phyloP scores from a whole-genome alignment of 2,329 filamentous ascomycete species.

The Sclerotinia trifoliorum region DNA sequence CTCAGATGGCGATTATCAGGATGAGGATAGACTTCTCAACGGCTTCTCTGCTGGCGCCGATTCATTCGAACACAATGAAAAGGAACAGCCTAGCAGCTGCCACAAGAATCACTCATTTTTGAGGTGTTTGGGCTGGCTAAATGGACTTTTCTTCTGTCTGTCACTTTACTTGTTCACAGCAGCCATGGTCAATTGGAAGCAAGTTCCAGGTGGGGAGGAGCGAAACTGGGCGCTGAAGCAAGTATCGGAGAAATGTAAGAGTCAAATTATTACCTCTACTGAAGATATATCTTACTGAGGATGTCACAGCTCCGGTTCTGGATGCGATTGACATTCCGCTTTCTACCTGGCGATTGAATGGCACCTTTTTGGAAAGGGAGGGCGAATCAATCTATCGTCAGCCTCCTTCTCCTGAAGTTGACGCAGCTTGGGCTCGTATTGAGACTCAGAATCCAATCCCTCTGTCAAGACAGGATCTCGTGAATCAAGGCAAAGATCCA shows the following conservation, averaged over 20 bases:
- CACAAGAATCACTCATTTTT: not conserved
- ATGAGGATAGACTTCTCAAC: not conserved
- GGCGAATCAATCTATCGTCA: not conserved
- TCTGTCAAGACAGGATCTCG: not conserved
- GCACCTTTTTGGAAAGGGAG: not conserved
- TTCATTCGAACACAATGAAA: not conserved
- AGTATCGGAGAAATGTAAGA: not conserved
- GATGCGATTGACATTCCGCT: not conserved
- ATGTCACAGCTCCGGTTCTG: not conserved
- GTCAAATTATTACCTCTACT: not conserved
- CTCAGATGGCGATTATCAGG: not conserved
- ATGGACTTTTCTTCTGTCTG: slow-evolving; percentile 3
- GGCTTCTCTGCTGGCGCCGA: not conserved
- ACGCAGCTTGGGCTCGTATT: not conserved
- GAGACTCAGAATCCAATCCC: not conserved
- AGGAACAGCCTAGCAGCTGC: not conserved
- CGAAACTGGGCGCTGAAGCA: not conserved
- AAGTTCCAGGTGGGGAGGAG: not conserved
- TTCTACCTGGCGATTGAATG: not conserved
- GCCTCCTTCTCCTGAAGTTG: not conserved
- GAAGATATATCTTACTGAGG: not conserved
- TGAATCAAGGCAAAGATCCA: not conserved
- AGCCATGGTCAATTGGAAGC: not conserved
- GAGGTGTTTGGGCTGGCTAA: not conserved
- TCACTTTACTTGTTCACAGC: not conserved